These are phyloP conservation scores for Apiospora saccharicola DNA, from an alignment of 2,329 filamentous ascomycete species.

Conservation along the genomic window DNA sequence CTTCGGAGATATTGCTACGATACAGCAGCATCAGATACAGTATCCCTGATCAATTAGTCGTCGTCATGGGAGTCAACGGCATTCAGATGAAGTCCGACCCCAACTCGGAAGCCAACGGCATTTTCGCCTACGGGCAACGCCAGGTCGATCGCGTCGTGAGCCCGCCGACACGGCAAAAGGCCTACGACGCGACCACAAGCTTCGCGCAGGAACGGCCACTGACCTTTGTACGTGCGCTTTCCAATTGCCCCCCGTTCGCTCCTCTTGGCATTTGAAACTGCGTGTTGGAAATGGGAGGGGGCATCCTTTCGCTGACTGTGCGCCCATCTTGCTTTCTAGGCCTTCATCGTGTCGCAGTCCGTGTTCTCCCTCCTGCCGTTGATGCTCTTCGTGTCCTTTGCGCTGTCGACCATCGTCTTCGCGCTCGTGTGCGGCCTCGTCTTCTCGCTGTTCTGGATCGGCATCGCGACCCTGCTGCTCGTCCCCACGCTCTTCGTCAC, in stretches of 20 bases:
- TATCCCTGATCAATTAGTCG: neutral
- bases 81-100: slow-evolving; percentile 33
- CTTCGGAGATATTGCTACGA: neutral
- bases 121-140: slow-evolving; percentile 51
- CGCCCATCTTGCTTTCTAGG: slow-evolving; percentile 50
- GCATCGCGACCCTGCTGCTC: slow-evolving; percentile 71
- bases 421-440: slow-evolving; percentile 67
- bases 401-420: slow-evolving; percentile 67
- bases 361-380: slow-evolving; percentile 72
- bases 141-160: slow-evolving; percentile 62
- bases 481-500: slow-evolving; percentile 74
- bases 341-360: slow-evolving; percentile 72
- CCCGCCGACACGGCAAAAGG: slow-evolving; percentile 65
- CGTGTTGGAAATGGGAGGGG: neutral
- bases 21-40: neutral
- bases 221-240: slow-evolving; percentile 64
- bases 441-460: slow-evolving; percentile 73
- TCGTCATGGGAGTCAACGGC: slow-evolving; percentile 30
- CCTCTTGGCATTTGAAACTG: neutral
- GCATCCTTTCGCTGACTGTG: neutral
- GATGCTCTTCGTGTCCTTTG: slow-evolving; percentile 72
- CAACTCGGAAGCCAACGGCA: slow-evolving; percentile 44
- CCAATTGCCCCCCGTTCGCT: neutral
- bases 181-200: slow-evolving; percentile 58
- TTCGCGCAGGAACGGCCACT: slow-evolving; percentile 73